Base-by-base conservation (phyloP, 2,329 filamentous ascomycete genomes). In the Sclerotinia minor region DNA sequence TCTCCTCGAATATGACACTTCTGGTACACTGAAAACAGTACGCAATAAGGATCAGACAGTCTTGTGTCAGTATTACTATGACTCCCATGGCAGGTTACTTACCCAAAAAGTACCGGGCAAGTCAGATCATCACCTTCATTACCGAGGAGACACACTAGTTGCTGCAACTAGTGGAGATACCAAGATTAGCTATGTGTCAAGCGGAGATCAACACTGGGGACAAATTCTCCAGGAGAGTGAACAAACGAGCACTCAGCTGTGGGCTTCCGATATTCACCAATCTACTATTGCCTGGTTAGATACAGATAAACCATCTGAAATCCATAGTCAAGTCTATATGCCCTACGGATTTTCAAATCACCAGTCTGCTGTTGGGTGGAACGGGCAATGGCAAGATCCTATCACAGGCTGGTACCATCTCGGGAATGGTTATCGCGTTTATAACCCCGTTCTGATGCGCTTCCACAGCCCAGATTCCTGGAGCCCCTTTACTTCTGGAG, bases 371-470 rank as follows among this genome's bases (percentile, higher is more conserved):
- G 32, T 54, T 29, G 52, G 29, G 11, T 35, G 52, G 52, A 54
- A 54, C 15, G 52, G 52, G 35, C 52, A 54, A 19, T 54, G 52
- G 52, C 17, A 15, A 32, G 52, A 54, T 29, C 52, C 52, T 13
- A 9, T 54, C 9, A 54, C 52, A 35, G 52, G 52, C 8, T 54
- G 29, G 52, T 54, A 54, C 35, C 52, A 54, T 54, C 52, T 54
- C 29, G 29, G 52, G 8, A 54, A 54, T 5, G 52, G 29, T 4
- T 54, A 54, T 54, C 52, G 52, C 19, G 52, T 54, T 1, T 54
- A 54, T 11, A 54, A 54, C 19, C 29, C 52, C 17, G 17, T 35
- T 54, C 15, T 54, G 29, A 54, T 54, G 52, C 29, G 52, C 11
- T 54, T 54, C 8, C 29, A 54, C 5, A 54, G 52, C 52, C 52